These are phyloP conservation scores for Rhizomucor pusillus DNA, from an alignment of 371 early-diverging fungal species.

Conservation along the genomic window DNA sequence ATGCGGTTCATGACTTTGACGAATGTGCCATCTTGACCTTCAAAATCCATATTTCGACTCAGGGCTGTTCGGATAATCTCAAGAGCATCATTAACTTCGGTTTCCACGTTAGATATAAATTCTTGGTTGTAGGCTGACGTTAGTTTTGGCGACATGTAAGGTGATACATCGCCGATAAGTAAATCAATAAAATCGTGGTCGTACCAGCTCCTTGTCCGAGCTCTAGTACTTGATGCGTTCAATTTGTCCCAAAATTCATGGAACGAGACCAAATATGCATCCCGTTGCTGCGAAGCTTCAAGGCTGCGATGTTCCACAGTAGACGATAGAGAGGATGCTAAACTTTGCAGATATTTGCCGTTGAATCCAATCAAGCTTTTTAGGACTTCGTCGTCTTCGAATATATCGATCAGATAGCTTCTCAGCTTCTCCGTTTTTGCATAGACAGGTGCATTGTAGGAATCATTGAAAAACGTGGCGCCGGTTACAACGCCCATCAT, in stretches of 20 bases:
- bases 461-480: slow-evolving; percentile 34
- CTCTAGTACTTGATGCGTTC: slow-evolving; percentile 25
- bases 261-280: slow-evolving; percentile 27
- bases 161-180: slow-evolving; percentile 43
- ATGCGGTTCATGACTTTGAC: slow-evolving; percentile 36
- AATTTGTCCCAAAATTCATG: slow-evolving; percentile 33
- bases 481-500: slow-evolving; percentile 50
- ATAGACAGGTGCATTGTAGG: slow-evolving; percentile 53
- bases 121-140: slow-evolving; percentile 41
- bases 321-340: no score
- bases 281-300: slow-evolving; percentile 11
- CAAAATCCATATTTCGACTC: slow-evolving; percentile 31
- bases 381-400: slow-evolving; percentile 72
- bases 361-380: slow-evolving; percentile 41
- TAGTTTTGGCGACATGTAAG: slow-evolving; percentile 44
- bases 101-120: slow-evolving; percentile 34
- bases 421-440: slow-evolving; percentile 69
- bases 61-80: slow-evolving; percentile 18
- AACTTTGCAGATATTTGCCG: slow-evolving; percentile 17
- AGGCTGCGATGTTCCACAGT: no score
- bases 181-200: slow-evolving; percentile 44
- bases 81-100: slow-evolving; percentile 23
- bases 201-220: slow-evolving; percentile 44
- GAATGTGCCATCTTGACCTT: slow-evolving; percentile 41
- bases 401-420: slow-evolving; percentile 62